A percentile compares a stretch with the other conserved stretches of the same genome.
These are phyloP conservation scores for Rhizophora mangle DNA, from an alignment of 345 rosid species.

Conservation along the genomic window DNA sequence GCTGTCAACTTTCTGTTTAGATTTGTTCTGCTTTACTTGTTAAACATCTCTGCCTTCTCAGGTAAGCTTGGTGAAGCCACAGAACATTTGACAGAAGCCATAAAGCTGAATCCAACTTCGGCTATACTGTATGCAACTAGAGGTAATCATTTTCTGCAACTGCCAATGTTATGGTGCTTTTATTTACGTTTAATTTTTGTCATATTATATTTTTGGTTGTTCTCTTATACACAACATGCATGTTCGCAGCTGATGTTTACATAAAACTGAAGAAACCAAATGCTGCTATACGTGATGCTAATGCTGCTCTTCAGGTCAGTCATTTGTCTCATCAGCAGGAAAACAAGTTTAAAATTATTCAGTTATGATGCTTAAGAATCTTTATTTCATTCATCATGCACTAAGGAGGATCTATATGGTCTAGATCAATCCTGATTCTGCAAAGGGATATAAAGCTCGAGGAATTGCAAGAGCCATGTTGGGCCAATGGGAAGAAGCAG, in stretches of 20 bases:
- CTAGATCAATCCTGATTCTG: conserved; percentile 83
- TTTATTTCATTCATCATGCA: not conserved
- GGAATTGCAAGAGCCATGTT: conserved; percentile 79
- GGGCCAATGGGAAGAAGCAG: conserved; percentile 81
- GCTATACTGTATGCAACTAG: conserved; percentile 78
- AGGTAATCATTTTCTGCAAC: conserved; percentile 36
- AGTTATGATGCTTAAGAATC: conserved; percentile 3
- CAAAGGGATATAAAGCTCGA: conserved; percentile 77
- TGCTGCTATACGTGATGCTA: conserved; percentile 76
- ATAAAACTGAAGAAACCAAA: conserved; percentile 65
- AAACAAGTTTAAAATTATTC: conserved; percentile 3
- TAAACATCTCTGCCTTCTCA: conserved; percentile 27
- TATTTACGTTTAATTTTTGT: not conserved
- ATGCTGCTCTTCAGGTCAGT: conserved; percentile 66
- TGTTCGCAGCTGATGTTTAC: conserved; percentile 56
- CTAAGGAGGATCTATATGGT: conserved; percentile 13
- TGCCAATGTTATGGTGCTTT: not conserved
- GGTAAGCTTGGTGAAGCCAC: conserved; percentile 58
- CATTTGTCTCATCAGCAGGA: conserved; percentile 5
- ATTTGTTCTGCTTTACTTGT: conserved; percentile 3
- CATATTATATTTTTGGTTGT: conserved; percentile 1
- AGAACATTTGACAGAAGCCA: conserved; percentile 63
- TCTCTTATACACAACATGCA: conserved; percentile 12
- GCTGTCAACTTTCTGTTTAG: not conserved
- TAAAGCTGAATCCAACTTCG: conserved; percentile 68